phyloP scores from a whole-genome alignment of 257 asterid species.

The Oldenlandia corymbosa region DNA sequence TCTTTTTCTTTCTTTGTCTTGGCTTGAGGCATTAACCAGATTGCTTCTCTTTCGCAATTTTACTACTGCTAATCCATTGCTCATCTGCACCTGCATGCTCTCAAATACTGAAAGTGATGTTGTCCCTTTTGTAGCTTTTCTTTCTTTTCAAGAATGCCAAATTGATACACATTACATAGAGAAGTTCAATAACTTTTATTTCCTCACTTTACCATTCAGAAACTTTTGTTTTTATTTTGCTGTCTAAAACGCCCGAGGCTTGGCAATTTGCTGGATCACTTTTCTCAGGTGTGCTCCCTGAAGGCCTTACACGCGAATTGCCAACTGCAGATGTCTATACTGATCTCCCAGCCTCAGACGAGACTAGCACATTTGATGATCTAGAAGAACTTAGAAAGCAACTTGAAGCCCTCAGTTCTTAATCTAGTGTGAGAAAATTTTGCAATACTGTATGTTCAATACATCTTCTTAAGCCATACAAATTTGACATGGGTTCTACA shows the following conservation, averaged over 20 bases:
- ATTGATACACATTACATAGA: too few species aligned
- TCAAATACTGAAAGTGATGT: too few species aligned
- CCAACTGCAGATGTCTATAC: conserved; percentile 76
- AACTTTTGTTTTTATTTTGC: background rate
- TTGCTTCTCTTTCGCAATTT: too few species aligned
- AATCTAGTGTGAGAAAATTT: background rate
- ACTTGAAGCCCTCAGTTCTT: conserved; percentile 70
- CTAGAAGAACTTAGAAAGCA: conserved; percentile 81
- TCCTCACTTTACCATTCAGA: too few species aligned
- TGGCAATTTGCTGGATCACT: background rate
- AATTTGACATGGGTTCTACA: too few species aligned
- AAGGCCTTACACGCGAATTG: conserved; percentile 79
- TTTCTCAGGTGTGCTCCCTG: conserved; percentile 62
- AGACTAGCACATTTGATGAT: conserved; percentile 37
- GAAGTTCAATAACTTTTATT: background rate
- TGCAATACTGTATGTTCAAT: background rate
- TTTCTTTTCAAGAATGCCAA: too few species aligned
- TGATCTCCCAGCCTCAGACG: conserved; percentile 34
- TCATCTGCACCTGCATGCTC: background rate
- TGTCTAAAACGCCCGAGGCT: background rate
- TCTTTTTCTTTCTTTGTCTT: too few species aligned
- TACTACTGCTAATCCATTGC: too few species aligned
- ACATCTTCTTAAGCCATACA: background rate
- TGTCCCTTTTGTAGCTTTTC: too few species aligned
- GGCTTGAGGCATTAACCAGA: too few species aligned